Evolutionary conservation across 1,284 basidiomycete genomes (phyloP), one percentile per base, ranked within the genome.

Genomic region (Sanguinoderma infundibulare): DNA sequence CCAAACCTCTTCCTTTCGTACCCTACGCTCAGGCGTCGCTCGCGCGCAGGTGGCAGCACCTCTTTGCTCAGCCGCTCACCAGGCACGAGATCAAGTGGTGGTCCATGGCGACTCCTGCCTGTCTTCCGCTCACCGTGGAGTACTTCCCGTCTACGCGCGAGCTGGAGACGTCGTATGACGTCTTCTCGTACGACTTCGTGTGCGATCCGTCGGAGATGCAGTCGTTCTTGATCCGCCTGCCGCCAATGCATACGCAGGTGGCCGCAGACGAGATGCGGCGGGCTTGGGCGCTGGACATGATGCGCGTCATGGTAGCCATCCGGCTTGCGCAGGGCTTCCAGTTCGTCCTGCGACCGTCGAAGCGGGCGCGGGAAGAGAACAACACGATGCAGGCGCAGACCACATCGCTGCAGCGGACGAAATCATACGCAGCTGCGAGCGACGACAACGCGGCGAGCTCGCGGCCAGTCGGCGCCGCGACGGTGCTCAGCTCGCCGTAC

Each of bases 271-370:
- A 89, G n/a, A 72, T 83, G 39, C 83, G 89, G 14, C 80, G 84
- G 63, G 79, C 88, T 61, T 90, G 87, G 83, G 94, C 95, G 0
- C 78, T 96, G 44, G 89, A 88, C 0, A 92, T 98, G 28, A 93
- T 98, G 90, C 85, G 91, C 34, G 95, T 95, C 54, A 97, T 98
- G 93, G 92, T 94, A 1, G 95, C 93, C 4, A 90, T 98, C 57
- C 84, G 97, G 15, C 83, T 99, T 8, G 87, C 91, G 7, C 96
- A 98, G 74, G 96, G 97, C n/a, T 99, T 98, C 75, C 97, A 99
- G 74, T 95, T 98, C 71, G 90, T 98, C 46, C 80, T 91, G 32
- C 78, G 79, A 64, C 76, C 85, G 55, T 60, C 69, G 5, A 64
- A 70, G 20, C 56, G 68, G 30, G 55, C 51, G 2, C 63, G 30